Evolutionary conservation across 345 rosid genomes (phyloP).

Genomic region (Nasturtium officinale): DNA sequence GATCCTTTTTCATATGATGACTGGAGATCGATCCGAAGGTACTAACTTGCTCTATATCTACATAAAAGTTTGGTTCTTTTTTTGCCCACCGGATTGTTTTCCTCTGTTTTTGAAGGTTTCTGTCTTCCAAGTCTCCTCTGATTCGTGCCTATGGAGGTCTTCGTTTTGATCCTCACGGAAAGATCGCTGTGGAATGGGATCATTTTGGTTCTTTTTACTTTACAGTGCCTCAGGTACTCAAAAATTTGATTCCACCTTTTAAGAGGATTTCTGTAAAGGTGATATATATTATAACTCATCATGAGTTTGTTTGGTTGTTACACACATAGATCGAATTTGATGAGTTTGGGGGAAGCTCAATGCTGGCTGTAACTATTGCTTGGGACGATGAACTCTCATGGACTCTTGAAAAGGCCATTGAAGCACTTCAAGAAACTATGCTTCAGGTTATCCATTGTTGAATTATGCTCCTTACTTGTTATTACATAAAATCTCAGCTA

Average conservation of each 20-base stretch:
- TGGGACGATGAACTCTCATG: slow-evolving; percentile 74
- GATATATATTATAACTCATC: neutral
- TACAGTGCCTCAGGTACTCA: slow-evolving; percentile 73
- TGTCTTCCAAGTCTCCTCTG: slow-evolving; percentile 64
- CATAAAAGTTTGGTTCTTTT: slow-evolving; percentile 2
- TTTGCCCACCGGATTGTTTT: neutral
- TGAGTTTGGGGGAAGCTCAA: slow-evolving; percentile 70
- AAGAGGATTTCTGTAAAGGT: neutral
- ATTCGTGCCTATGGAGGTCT: slow-evolving; percentile 93
- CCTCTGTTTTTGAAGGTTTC: slow-evolving; percentile 53
- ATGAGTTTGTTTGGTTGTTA: slow-evolving; percentile 32
- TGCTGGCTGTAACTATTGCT: slow-evolving; percentile 75
- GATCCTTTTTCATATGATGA: slow-evolving; percentile 72
- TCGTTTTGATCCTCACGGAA: slow-evolving; percentile 70
- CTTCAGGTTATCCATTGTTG: slow-evolving; percentile 46
- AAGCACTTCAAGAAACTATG: slow-evolving; percentile 52
- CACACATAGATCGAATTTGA: slow-evolving; percentile 80
- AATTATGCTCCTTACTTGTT: neutral
- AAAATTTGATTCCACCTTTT: neutral
- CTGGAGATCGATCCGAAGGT: slow-evolving; percentile 87
- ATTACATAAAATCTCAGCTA: neutral
- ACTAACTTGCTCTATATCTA: neutral
- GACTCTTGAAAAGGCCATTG: slow-evolving; percentile 62
- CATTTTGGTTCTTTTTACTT: slow-evolving; percentile 85
- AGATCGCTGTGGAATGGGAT: slow-evolving; percentile 69